Evolutionary conservation across 148 eudicot genomes (phyloP).

Genomic region (Camellia lanceoleosa): DNA sequence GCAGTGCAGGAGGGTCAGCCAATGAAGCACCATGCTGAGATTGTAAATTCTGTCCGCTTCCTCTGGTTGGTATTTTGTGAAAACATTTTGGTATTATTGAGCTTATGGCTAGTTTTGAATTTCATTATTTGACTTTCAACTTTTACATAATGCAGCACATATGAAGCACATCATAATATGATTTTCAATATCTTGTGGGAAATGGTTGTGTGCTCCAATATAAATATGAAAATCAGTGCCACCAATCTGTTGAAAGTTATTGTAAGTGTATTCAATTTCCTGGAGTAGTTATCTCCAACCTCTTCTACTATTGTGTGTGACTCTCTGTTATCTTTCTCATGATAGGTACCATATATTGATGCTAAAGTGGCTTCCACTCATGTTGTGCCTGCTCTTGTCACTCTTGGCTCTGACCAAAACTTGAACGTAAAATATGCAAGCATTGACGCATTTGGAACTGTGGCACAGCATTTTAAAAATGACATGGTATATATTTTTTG

Average conservation of each 20-base stretch:
- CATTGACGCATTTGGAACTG: constrained; percentile 95
- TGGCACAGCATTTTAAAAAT: constrained; percentile 89
- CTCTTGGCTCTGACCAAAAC: constrained; percentile 95
- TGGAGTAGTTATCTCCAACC: constrained; percentile 4
- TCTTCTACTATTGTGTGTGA: background rate
- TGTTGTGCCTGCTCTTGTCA: constrained; percentile 93
- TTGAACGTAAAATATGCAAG: constrained; percentile 84
- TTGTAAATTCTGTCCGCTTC: constrained; percentile 73
- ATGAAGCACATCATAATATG: constrained; percentile 67
- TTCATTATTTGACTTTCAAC: constrained; percentile 14
- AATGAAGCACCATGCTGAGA: constrained; percentile 44
- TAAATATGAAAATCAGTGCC: constrained; percentile 73
- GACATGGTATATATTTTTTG: constrained; percentile 60
- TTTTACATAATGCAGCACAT: constrained; percentile 53
- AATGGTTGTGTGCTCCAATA: constrained; percentile 88
- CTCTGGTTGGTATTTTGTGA: constrained; percentile 51
- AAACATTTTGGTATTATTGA: background rate
- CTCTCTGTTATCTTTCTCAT: constrained; percentile 10
- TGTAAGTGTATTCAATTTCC: constrained; percentile 39
- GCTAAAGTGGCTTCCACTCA: constrained; percentile 81
- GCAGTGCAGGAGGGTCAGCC: constrained; percentile 31
- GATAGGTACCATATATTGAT: constrained; percentile 84
- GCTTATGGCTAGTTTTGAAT: constrained; percentile 5
- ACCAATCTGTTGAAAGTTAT: constrained; percentile 81
- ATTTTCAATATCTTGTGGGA: constrained; percentile 62